Conservation (phyloP, 2,329 filamentous ascomycete species). For the Stenocarpella maydis region DNA sequence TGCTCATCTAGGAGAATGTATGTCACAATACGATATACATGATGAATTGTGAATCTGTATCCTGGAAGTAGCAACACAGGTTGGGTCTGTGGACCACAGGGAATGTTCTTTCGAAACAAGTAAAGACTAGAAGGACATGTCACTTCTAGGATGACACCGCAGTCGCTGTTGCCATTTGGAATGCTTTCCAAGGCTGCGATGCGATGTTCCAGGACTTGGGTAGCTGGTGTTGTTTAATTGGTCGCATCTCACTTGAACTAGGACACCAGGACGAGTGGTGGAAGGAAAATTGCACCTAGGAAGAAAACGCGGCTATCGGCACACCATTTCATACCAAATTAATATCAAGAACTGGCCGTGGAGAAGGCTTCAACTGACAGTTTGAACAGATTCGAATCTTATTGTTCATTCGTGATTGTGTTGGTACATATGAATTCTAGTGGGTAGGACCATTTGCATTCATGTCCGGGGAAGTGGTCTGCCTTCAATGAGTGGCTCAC, state of each 20-base stretch:
- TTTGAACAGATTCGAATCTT: not conserved
- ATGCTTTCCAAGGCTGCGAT: too few relatives aligned
- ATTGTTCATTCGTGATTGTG: slow-evolving; percentile 3
- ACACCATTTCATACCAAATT: too few relatives aligned
- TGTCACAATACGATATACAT: not conserved
- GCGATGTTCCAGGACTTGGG: too few relatives aligned
- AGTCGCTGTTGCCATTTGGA: too few relatives aligned
- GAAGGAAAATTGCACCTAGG: too few relatives aligned
- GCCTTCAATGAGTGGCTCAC: slow-evolving; percentile 39
- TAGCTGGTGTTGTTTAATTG: too few relatives aligned
- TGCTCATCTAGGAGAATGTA: not conserved
- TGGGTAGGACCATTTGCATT: not conserved
- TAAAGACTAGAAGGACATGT: not conserved
- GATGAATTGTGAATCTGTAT: not conserved
- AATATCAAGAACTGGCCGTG: too few relatives aligned
- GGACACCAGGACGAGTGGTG: too few relatives aligned
- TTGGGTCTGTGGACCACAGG: not conserved
- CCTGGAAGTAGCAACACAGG: not conserved
- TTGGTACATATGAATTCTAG: slow-evolving; percentile 29
- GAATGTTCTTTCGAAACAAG: not conserved
- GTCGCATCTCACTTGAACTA: too few relatives aligned
- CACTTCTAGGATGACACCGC: not conserved
- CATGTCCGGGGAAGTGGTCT: not conserved
- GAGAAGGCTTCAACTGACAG: not conserved
- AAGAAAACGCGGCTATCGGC: too few relatives aligned